Percentiles rank a stretch among this genome's conserved stretches.
Evolutionary conservation across 139 green algal genomes (phyloP).

Genomic region (Coelastrella sp.): DNA sequence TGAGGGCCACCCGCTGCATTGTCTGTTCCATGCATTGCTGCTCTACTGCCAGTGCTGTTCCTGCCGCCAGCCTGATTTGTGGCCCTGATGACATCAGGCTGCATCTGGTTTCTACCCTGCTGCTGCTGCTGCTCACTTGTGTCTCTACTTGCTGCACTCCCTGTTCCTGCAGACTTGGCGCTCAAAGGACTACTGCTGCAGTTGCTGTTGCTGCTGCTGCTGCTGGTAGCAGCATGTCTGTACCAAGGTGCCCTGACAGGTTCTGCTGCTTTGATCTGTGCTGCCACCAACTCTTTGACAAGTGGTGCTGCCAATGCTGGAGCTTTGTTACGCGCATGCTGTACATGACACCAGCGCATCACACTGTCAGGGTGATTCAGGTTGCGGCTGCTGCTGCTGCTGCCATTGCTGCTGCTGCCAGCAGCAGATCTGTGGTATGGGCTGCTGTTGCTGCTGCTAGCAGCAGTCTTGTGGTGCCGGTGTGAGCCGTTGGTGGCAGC

Average conservation of each 20-base stretch:
- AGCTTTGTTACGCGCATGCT: background rate
- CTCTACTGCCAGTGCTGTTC: background rate
- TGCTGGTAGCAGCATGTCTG: background rate
- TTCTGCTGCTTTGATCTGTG: slow-evolving; percentile 10
- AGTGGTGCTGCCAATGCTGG: background rate
- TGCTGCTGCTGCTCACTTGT: background rate
- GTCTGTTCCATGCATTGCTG: background rate
- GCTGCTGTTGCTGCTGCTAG: slow-evolving; percentile 15
- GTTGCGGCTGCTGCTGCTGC: slow-evolving; percentile 11
- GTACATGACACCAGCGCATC: slow-evolving; percentile 17
- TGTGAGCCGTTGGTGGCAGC: background rate
- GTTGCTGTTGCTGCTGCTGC: background rate
- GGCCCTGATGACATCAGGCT: too few species aligned
- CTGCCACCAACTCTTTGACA: slow-evolving; percentile 7
- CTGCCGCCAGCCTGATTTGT: too few species aligned
- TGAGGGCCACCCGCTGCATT: too few species aligned
- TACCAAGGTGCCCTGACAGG: slow-evolving; percentile 34
- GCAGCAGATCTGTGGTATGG: background rate
- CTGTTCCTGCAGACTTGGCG: background rate
- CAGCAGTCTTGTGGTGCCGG: background rate
- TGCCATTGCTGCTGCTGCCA: background rate
- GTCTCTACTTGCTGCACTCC: background rate
- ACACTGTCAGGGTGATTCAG: background rate
- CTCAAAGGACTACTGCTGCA: background rate
- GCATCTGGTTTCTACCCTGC: too few species aligned